A percentile compares a stretch with the other conserved stretches of the same genome.
Conservation (phyloP, 2,329 filamentous ascomycete genomes). For the Nothophoma quercina region DNA sequence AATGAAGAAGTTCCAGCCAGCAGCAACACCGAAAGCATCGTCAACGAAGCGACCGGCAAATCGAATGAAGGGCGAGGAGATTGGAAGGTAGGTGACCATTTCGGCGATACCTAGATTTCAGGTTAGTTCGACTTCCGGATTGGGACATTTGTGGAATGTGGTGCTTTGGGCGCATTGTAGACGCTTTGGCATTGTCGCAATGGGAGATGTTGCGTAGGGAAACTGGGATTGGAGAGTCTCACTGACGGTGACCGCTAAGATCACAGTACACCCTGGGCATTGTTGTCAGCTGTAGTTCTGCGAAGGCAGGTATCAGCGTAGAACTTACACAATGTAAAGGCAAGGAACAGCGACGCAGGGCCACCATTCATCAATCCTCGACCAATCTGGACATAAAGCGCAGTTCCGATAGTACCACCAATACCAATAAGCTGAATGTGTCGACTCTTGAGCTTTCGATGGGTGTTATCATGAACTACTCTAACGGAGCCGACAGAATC, state of each 20-base stretch:
- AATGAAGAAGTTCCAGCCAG: constrained; percentile 78
- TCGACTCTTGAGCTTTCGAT: constrained; percentile 55
- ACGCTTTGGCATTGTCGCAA: constrained; percentile 30
- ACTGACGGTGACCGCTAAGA: constrained; percentile 52
- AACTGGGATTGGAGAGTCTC: constrained; percentile 30
- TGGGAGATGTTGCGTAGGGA: constrained; percentile 34
- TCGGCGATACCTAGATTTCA: constrained; percentile 65
- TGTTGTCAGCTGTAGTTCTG: neutral
- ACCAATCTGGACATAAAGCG: constrained; percentile 58
- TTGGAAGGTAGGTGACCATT: constrained; percentile 79
- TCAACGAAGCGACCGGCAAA: constrained; percentile 80
- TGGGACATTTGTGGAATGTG: constrained; percentile 14
- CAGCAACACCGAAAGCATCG: constrained; percentile 75
- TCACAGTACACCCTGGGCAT: constrained; percentile 51
- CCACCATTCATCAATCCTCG: constrained; percentile 56
- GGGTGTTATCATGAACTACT: constrained; percentile 49
- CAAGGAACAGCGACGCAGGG: constrained; percentile 56
- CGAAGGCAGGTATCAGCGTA: neutral
- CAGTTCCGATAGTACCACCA: constrained; percentile 58
- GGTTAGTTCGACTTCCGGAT: constrained; percentile 29
- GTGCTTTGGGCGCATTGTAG: constrained; percentile 21
- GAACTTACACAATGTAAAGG: constrained; percentile 54
- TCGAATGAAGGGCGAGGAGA: constrained; percentile 79
- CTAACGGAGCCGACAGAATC: constrained; percentile 39
- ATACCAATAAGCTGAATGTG: constrained; percentile 59